phyloP scores from a whole-genome alignment of 805 yeast genomes.

The Blastobotrys americana region DNA sequence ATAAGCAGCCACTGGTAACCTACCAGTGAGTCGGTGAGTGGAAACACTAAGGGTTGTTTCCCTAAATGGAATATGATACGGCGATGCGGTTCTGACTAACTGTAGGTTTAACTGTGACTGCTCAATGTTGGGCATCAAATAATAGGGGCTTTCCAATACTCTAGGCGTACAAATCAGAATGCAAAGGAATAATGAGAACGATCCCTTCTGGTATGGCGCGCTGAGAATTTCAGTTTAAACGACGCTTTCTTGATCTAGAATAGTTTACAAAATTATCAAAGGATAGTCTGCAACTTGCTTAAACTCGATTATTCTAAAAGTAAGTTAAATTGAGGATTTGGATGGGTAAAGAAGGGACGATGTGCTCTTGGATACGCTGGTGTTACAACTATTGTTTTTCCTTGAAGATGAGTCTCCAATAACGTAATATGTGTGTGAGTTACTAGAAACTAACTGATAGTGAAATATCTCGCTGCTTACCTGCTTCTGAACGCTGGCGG shows the following conservation, averaged over 20 bases:
- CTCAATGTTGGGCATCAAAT: too few relatives aligned
- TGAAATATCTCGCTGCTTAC: conserved; percentile 99
- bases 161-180: too few relatives aligned
- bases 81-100: too few relatives aligned
- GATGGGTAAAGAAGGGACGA: not conserved
- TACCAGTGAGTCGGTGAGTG: not conserved
- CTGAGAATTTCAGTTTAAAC: not conserved
- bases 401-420: not conserved
- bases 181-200: too few relatives aligned
- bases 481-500: conserved; percentile 97
- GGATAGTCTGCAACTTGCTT: conserved; percentile 78
- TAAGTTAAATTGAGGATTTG: conserved; percentile 4
- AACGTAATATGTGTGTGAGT: too few relatives aligned
- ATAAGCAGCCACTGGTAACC: conserved; percentile 1
- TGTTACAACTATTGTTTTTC: not conserved
- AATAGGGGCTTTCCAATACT: too few relatives aligned
- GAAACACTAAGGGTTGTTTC: too few relatives aligned
- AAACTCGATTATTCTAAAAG: conserved; percentile 26
- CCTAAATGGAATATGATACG: too few relatives aligned
- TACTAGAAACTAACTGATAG: conserved; percentile 29
- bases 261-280: conserved; percentile 33
- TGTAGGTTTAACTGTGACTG: too few relatives aligned
- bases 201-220: too few relatives aligned
- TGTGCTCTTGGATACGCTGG: not conserved
- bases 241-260: conserved; percentile 3